Evolutionary conservation across 805 yeast genomes (phyloP), one percentile per base, ranked within the genome.

Genomic region (Spathaspora girioi): DNA sequence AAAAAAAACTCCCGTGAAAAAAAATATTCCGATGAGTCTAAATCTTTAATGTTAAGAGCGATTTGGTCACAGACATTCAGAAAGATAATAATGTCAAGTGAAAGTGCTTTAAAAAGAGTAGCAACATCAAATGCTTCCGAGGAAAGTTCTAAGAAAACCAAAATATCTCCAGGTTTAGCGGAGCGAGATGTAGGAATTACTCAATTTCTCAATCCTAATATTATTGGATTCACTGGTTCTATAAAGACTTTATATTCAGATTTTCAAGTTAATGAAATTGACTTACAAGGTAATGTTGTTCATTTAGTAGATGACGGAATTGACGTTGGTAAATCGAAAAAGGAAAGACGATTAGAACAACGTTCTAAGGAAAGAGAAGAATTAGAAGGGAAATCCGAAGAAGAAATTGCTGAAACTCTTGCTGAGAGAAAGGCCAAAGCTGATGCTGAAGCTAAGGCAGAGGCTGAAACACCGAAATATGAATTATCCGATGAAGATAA

Each of bases 191-290:
- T 94, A 9, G 99, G 99, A 5, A 93, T 94, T 56, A 83, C 89
- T 1, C 81, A 81, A 48, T 92, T 73, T 59, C 69, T 90, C 35
- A 81, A 82, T 46, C 64, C 74, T 1, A 59, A 74, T 23, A 52
- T 51, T 23, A 52, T 63, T 38, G 96, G 97, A 2, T 89, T 94
- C 56, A 65, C 67, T 15, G 99, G 98, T 2, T 77, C 79, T 12
- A 75, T 94, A 59, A 94, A 94, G 67, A 96, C 89, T 63, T 76
- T 97, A 54, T 92, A 91, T 68, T 86, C 96, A 11, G 99, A 94
- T 65, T 94, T 94, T 65, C 78, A 89, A 63, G 99, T 94, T 44
- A 89, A 91, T 67, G 99, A 94, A 67, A 86, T 94, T 51, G 86
- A 77, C 54, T 59, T 69, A 29, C 70, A 80, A 19, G 96, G 89